Conservation (phyloP, 2,329 filamentous ascomycete species). For the Pestalotiopsis sp. region DNA sequence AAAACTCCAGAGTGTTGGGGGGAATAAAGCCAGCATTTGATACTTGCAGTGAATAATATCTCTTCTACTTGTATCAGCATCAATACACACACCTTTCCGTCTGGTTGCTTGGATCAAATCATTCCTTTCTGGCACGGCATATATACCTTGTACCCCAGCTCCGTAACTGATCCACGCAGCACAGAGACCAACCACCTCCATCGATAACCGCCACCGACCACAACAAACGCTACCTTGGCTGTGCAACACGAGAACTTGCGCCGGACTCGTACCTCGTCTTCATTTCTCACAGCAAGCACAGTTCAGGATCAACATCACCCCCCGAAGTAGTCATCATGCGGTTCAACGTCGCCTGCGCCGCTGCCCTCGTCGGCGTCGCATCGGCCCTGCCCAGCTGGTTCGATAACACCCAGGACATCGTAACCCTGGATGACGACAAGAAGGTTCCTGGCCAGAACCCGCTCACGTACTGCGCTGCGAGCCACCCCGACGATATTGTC, state of each 20-base stretch:
- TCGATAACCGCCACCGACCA: slow-evolving; percentile 1
- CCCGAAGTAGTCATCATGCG: not conserved
- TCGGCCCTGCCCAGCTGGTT: slow-evolving; percentile 48
- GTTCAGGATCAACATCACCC: not conserved
- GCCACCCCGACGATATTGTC: slow-evolving; percentile 71
- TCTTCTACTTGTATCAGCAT: not conserved
- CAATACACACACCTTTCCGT: not conserved
- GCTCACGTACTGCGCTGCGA: slow-evolving; percentile 71
- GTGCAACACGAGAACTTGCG: not conserved
- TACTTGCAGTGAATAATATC: not conserved
- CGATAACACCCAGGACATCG: slow-evolving; percentile 48
- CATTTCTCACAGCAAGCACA: not conserved
- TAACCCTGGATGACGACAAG: slow-evolving; percentile 52
- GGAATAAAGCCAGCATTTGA: not conserved
- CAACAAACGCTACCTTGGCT: not conserved
- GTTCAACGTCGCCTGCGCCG: slow-evolving; percentile 43
- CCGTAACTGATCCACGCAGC: not conserved
- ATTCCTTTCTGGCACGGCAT: not conserved
- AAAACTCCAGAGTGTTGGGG: not conserved
- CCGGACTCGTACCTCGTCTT: not conserved
- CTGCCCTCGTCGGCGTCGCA: slow-evolving; percentile 43
- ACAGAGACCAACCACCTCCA: not conserved
- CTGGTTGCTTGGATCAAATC: not conserved
- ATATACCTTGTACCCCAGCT: not conserved
- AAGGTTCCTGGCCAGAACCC: slow-evolving; percentile 85